Base-by-base conservation (phyloP, 352 stramenopile genomes). In the Globisporangium recalcitrans region DNA sequence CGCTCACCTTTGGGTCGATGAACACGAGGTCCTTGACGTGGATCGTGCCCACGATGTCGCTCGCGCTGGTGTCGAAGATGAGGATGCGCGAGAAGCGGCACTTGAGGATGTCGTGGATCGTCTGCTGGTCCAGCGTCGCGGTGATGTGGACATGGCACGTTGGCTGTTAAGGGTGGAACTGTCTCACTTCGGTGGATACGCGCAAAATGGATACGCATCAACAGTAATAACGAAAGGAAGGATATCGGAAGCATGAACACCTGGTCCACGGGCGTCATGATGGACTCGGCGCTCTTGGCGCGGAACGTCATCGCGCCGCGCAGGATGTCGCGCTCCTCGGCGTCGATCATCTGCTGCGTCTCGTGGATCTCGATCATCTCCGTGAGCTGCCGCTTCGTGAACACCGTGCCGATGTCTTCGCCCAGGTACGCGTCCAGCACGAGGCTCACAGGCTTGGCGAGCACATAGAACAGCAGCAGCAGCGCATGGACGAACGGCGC, bases 21-120 rank as follows among this genome's bases (percentile, higher is more conserved):
- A 99, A 98, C 61, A 99, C 98, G 13, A 99, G 86, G 68, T 99
- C 97, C 67, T 99, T 99, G 52, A 98, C 94, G 70, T 99, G 93
- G 26, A 99, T 85, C n/a, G 98, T 80, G 19, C 97, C 96, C 52
- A 99, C 85, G 40, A 99, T 91, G 68, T 99, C 96, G 70, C 96
- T 88, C 34, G 82, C 60, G 46, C 75, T 85, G 31, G 73, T 42
- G 21, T 80, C 82, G 32, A 91, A 78, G 3, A 99, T 84, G 13
- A 97, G 97, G 60, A 99, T 97, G 44, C 97, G 85, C 44, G 81
- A 97, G 78, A 97, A 99, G 11, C 97, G 96, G 40, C 85, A 95
- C 58, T 96, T 92, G 71, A 99, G 98, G 47, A 99, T 98, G 36
- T 92, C 92, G 38, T 93, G 87, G 48, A 99, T 96, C 22, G 90